Evolutionary conservation across 2,329 filamentous ascomycete genomes (phyloP), one percentile per base, ranked within the genome.

Genomic region (Aspergillus costaricaensis): DNA sequence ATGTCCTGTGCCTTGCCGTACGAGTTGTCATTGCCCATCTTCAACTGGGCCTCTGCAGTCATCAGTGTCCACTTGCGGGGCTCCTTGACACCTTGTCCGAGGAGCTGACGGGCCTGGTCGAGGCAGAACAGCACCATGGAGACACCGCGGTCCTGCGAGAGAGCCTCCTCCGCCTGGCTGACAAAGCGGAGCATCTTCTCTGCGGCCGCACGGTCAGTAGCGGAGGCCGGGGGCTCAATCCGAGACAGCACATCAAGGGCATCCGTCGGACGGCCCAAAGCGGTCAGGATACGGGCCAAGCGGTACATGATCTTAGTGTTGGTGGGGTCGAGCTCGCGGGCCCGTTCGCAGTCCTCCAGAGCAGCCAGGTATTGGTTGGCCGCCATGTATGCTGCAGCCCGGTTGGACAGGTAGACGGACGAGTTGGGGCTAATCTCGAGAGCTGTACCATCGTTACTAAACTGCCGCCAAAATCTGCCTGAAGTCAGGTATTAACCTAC

Each of bases 1-100:
- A 98, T 87, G 73, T 93, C 96, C 78, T 96, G 92, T 5, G 92
- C 94, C 76, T 97, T 93, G 36, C 92, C 93, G 7, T 96, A 82
- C 10, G 92, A 88, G 77, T 97, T 97, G 60, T 88, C 85, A 63
- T 91, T 92, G 61, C 91, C 92, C 88, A 98, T 96, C 80, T 93
- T 94, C 62, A 99, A 79, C 72, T 96, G 91, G 9, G 94, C 94
- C 78, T 96, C 91, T 60, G 91, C 94, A 38, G 91, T 88, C 88
- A 99, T 89, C 63, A 98, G 81, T 73, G 90, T 91, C 95, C 95
- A 99, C 79, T 95, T 95, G 73, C 94, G 87, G 39, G 95, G 95
- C 78, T 89, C 91, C 69, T 85, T 83, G 21, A 92, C 91, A n/a
- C 86, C 85, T 10, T 81, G 70, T 10, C 91, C 93, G 4, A 99